Evolutionary conservation across 208 protist genomes (phyloP).

Genomic region (Histomonas meleagridis): DNA sequence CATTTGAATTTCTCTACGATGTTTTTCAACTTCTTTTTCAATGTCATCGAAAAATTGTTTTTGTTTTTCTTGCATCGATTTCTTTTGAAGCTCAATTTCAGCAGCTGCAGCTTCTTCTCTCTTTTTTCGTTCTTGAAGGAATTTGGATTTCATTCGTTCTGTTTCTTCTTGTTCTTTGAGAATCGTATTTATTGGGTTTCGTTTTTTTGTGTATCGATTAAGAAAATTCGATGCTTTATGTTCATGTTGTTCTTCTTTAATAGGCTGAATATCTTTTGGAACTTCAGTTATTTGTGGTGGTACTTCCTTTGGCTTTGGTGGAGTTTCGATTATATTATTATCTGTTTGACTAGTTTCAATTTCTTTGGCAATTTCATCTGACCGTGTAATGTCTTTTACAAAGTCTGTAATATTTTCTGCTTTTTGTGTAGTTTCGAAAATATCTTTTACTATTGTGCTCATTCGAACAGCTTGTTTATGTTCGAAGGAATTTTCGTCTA

Average conservation of each 20-base stretch:
- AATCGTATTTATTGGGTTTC: not conserved
- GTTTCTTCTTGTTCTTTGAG: not conserved
- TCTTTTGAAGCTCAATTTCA: not conserved
- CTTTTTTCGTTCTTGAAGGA: not conserved
- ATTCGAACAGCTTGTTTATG: not conserved
- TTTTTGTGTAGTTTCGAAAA: not conserved
- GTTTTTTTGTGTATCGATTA: not conserved
- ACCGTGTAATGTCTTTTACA: constrained; percentile 1
- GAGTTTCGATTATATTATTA: not conserved
- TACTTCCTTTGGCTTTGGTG: not conserved
- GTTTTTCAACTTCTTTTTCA: constrained; percentile 9
- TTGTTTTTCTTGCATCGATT: not conserved
- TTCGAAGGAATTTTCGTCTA: not conserved
- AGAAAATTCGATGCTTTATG: not conserved
- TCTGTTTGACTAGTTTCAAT: not conserved
- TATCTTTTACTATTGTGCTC: not conserved
- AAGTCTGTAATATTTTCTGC: not conserved
- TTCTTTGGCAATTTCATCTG: not conserved
- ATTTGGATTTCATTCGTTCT: not conserved
- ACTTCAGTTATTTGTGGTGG: not conserved
- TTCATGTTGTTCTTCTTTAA: too few species aligned
- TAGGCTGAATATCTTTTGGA: not conserved
- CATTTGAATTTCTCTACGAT: not conserved
- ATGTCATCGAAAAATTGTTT: not conserved
- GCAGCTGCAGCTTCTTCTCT: not conserved